phyloP scores from a whole-genome alignment of 2,329 filamentous ascomycete species.

The Cryoendolithus antarcticus region DNA sequence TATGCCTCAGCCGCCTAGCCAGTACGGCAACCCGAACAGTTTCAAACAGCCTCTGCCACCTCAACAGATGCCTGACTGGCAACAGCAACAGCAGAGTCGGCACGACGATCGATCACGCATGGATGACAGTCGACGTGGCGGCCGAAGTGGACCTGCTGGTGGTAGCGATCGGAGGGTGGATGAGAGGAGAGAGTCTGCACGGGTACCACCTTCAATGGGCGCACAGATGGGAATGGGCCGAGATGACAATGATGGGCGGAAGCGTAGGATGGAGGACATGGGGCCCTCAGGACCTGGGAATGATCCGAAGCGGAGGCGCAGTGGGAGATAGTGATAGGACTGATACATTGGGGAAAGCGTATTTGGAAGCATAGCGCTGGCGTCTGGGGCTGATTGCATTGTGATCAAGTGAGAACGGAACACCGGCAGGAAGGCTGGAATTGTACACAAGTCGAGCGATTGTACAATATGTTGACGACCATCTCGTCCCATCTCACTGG shows the following conservation, averaged over 20 bases:
- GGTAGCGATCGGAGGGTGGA: background rate
- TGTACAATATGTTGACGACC: background rate
- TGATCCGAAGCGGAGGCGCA: slow-evolving; percentile 4
- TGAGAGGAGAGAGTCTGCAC: slow-evolving; percentile 5
- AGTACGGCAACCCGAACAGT: slow-evolving; percentile 4
- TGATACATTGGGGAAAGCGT: background rate
- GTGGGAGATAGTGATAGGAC: slow-evolving; percentile 1
- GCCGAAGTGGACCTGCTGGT: background rate
- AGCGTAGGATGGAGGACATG: slow-evolving; percentile 18
- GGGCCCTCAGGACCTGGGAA: background rate
- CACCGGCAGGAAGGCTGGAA: background rate
- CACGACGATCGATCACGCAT: slow-evolving; percentile 8
- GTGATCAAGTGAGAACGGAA: too few relatives aligned
- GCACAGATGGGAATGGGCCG: background rate
- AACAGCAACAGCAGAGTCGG: slow-evolving; percentile 9
- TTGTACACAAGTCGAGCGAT: background rate
- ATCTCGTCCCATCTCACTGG: background rate
- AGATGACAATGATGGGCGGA: slow-evolving; percentile 10
- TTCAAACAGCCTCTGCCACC: slow-evolving; percentile 1
- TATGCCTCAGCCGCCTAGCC: slow-evolving; percentile 2
- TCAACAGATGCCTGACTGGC: background rate
- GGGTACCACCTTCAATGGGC: slow-evolving; percentile 9
- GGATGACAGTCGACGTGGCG: slow-evolving; percentile 1
- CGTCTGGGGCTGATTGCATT: background rate
- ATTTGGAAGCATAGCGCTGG: background rate